A percentile compares a stretch with the other conserved stretches of the same genome.
phyloP scores from a whole-genome alignment of 2,329 filamentous ascomycete genomes.

The Annulohypoxylon truncatum region DNA sequence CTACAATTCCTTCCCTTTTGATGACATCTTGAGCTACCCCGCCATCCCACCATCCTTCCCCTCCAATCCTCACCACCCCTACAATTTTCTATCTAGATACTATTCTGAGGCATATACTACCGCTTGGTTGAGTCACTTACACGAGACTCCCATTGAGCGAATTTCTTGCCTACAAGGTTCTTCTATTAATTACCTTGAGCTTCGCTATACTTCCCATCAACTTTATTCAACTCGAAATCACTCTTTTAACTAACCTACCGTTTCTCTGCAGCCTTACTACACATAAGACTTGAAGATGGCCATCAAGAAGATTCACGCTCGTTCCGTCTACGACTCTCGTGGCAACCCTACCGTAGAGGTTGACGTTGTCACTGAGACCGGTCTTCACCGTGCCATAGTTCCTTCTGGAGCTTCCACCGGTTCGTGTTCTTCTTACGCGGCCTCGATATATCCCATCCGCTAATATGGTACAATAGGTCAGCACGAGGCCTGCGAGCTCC shows the following conservation, averaged over 20 bases:
- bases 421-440: constrained; percentile 59
- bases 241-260: constrained; percentile 27
- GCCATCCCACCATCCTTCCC: constrained; percentile 37
- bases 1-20: constrained; percentile 24
- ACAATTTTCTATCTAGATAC: constrained; percentile 30
- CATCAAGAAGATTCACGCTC: constrained; percentile 89
- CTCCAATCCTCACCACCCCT: constrained; percentile 31
- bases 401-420: constrained; percentile 96
- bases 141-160: constrained; percentile 34
- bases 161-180: constrained; percentile 23
- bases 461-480: constrained; percentile 67
- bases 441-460: constrained; percentile 27
- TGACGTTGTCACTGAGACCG: constrained; percentile 94
- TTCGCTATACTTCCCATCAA: constrained; percentile 6
- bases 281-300: constrained; percentile 73
- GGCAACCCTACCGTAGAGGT: constrained; percentile 99
- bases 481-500: constrained; percentile 91
- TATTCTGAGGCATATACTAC: constrained; percentile 41
- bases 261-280: constrained; percentile 19
- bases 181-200: constrained; percentile 18
- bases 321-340: constrained; percentile 98
- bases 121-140: constrained; percentile 15
- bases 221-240: constrained; percentile 4
- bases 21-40: constrained; percentile 40
- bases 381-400: constrained; percentile 96